Evolutionary conservation across 2,329 filamentous ascomycete genomes (phyloP), one percentile per base, ranked within the genome.

Genomic region (Aspergillus piperis): DNA sequence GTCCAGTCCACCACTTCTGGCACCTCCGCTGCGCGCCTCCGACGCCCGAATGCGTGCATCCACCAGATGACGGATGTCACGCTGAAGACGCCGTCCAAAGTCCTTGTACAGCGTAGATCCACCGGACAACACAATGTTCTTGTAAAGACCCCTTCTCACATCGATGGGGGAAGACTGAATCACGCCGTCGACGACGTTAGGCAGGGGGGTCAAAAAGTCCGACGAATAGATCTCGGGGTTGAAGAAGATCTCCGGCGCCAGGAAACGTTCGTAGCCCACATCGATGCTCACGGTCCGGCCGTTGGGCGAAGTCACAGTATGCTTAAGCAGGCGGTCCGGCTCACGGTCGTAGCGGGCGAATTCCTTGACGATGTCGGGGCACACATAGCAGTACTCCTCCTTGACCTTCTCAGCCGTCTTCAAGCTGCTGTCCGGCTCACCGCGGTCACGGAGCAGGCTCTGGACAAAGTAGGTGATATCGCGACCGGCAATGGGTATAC

Each of bases 401-500:
- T 99, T 99, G 78, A 99, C 96, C 75, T 92, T 91, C 78, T 98
- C 95, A 1, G 95, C 95, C 7, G 94, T 98, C 84, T 98, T 97
- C 66, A 99, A 84, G 59, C 92, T 96, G 73, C 93, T 97, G 75
- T 99, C 95, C 21, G 95, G 89, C 83, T 99, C 95, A 69, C 94
- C 94, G 70, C 95, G 90, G 79, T 99, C 95, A 80, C 95, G 90
- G 54, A 99, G 88, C 61, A 99, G 85, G 64, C 91, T 96, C 79
- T 99, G 95, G 55, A 99, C 94, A 73, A 99, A 99, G 79, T 98
- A 97, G 72, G 95, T 99, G 71, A 99, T 96, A 76, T 99, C 96
- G 78, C 95, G 90, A 73, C 95, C 95, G 57, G 95, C 95, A 71
- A 99, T 96, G 6, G 96, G 95, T 69, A 99, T 96, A 63, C 93